These are phyloP conservation scores for Aurinia saxatilis DNA, from an alignment of 345 rosid species.

Conservation along the genomic window DNA sequence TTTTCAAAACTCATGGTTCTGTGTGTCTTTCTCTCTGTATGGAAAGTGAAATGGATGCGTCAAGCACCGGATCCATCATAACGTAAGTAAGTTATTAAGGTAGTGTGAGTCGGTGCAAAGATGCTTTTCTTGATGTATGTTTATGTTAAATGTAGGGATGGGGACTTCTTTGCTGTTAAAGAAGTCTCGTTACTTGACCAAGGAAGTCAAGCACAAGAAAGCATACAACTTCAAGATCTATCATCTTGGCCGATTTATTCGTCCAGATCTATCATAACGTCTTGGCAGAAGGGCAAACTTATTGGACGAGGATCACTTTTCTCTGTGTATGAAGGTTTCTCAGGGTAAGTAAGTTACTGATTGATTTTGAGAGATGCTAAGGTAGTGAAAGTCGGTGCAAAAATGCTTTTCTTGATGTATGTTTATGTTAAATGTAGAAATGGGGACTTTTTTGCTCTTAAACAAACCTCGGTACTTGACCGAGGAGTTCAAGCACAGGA, in stretches of 20 bases:
- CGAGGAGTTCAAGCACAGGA: constrained; percentile 71
- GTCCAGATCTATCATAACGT: constrained; percentile 33
- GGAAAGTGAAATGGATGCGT: background rate
- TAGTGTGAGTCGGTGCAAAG: background rate
- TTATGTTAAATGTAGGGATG: constrained; percentile 42
- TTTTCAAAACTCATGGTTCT: no score
- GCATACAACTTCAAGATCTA: no score
- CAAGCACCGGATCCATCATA: constrained; percentile 46
- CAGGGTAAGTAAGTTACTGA: constrained; percentile 45
- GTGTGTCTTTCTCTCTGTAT: no score
- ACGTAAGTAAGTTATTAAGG: background rate
- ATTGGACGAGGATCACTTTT: constrained; percentile 91
- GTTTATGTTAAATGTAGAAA: constrained; percentile 34
- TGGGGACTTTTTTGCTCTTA: constrained; percentile 85
- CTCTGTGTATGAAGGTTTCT: constrained; percentile 70
- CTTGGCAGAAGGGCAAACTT: constrained; percentile 76
- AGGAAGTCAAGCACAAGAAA: constrained; percentile 66
- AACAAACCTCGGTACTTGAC: constrained; percentile 82
- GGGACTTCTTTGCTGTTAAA: constrained; percentile 82
- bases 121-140: background rate
- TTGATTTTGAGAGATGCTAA: background rate
- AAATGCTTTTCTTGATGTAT: background rate
- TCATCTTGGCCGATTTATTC: constrained; percentile 59
- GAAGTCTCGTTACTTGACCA: constrained; percentile 87
- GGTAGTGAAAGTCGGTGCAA: background rate